Evolutionary conservation across 2,329 filamentous ascomycete genomes (phyloP).

Genomic region (Penicillium hesseltinei): DNA sequence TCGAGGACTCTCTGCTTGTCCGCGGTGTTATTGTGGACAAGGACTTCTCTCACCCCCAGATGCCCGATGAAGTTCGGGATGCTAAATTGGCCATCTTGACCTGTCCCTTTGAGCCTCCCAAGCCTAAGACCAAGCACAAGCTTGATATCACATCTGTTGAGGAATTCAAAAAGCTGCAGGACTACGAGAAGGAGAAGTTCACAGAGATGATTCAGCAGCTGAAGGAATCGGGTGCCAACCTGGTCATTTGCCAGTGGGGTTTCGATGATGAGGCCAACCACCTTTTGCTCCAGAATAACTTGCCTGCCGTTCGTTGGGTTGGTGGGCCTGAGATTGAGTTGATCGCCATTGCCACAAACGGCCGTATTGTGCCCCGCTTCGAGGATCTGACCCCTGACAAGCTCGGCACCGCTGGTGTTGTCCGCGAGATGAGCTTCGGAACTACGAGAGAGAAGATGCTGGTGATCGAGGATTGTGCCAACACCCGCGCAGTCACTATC

Average conservation of each 20-base stretch:
- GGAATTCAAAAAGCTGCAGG: conserved; percentile 97
- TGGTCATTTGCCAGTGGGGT: conserved; percentile 98
- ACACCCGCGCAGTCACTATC: conserved; percentile 91
- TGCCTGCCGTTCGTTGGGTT: conserved; percentile 96
- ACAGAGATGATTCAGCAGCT: conserved; percentile 98
- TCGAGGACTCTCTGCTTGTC: conserved; percentile 91
- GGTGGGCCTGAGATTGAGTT: conserved; percentile 97
- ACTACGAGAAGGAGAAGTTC: conserved; percentile 94
- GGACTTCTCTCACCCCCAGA: conserved; percentile 98
- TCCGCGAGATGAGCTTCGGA: conserved; percentile 93
- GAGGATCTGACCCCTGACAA: conserved; percentile 91
- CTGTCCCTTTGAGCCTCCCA: conserved; percentile 96
- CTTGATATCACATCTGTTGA: conserved; percentile 95
- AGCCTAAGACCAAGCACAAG: conserved; percentile 99
- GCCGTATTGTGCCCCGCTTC: conserved; percentile 94
- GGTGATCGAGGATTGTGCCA: conserved; percentile 98
- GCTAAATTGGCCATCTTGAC: conserved; percentile 97
- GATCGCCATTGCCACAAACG: conserved; percentile 97
- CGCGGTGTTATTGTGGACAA: conserved; percentile 99
- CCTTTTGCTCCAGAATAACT: conserved; percentile 88
- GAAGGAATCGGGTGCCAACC: conserved; percentile 94
- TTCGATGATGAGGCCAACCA: conserved; percentile 99
- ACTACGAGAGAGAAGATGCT: conserved; percentile 99
- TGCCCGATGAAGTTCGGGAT: conserved; percentile 92
- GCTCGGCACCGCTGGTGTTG: conserved; percentile 83